phyloP scores from a whole-genome alignment of 163 green algal genomes.

The Scenedesmus sp. region DNA sequence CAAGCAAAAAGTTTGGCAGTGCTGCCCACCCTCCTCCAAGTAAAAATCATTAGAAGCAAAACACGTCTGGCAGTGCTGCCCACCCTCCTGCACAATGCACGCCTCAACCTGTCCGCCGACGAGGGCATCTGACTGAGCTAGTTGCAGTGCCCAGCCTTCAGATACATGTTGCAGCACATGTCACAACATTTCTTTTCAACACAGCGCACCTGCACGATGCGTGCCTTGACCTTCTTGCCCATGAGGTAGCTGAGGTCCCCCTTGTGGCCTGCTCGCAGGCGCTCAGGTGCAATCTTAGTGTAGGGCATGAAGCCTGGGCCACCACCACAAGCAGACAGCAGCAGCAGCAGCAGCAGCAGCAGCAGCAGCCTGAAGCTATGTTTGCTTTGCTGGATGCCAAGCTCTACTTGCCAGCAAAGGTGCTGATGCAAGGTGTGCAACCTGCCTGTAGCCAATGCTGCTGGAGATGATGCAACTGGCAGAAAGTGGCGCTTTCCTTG shows the following conservation, averaged over 20 bases:
- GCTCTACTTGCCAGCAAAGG: too few species aligned
- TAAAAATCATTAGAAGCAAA: too few species aligned
- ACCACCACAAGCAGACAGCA: neutral
- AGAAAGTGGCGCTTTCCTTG: neutral
- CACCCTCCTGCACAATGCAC: too few species aligned
- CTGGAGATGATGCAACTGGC: neutral
- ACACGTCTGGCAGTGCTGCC: too few species aligned
- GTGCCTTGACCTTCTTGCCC: conserved; percentile 59
- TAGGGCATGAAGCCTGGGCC: conserved; percentile 69
- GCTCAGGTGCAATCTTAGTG: conserved; percentile 59
- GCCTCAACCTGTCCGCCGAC: too few species aligned
- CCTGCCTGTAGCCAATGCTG: neutral
- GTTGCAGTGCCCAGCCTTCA: neutral
- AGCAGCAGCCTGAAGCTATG: neutral
- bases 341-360: neutral
- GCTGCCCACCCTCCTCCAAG: too few species aligned
- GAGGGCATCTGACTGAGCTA: neutral
- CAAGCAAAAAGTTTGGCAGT: too few species aligned
- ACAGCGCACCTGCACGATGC: conserved; percentile 61
- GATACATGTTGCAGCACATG: neutral
- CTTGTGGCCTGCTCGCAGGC: conserved; percentile 40
- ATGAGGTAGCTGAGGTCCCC: conserved; percentile 60
- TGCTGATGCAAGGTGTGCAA: too few species aligned
- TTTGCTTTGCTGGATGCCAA: too few species aligned
- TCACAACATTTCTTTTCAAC: neutral